These are phyloP conservation scores for Leavenworthia alabamica DNA, from an alignment of 345 rosid species.

Conservation along the genomic window DNA sequence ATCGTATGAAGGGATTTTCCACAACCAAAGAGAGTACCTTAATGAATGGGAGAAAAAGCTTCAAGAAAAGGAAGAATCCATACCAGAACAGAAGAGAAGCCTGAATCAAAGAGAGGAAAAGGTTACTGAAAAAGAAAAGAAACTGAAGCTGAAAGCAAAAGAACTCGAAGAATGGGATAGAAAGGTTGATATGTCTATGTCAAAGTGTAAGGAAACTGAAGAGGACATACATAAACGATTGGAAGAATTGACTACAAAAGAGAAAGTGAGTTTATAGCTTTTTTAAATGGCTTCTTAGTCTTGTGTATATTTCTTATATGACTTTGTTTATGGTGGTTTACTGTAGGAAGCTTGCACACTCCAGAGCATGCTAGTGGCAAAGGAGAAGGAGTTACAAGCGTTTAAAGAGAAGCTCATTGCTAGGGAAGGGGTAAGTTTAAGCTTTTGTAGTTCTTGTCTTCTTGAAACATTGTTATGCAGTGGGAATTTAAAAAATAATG, in stretches of 20 bases:
- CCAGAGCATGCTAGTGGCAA: conserved; percentile 38
- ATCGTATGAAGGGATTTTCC: conserved; percentile 54
- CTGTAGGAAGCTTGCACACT: conserved; percentile 47
- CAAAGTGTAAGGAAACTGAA: conserved; percentile 56
- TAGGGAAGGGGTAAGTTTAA: conserved; percentile 65
- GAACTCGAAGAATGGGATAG: conserved; percentile 49
- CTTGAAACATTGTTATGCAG: neutral
- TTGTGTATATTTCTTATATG: conserved; percentile 9
- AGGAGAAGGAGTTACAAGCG: conserved; percentile 46
- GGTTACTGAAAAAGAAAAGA: conserved; percentile 47
- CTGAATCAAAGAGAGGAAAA: conserved; percentile 60
- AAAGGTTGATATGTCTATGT: conserved; percentile 41
- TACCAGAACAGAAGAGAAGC: conserved; percentile 46
- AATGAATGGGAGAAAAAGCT: conserved; percentile 70
- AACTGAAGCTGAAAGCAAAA: conserved; percentile 43
- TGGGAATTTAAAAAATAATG: neutral
- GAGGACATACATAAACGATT: conserved; percentile 42
- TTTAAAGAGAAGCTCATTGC: conserved; percentile 65
- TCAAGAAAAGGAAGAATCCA: conserved; percentile 43
- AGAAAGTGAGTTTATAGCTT: conserved; percentile 43
- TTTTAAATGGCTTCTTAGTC: neutral
- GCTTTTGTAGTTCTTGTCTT: neutral
- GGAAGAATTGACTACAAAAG: conserved; percentile 53
- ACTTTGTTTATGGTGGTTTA: conserved; percentile 15
- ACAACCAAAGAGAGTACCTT: conserved; percentile 62